Base-by-base conservation (phyloP, 176 grass and related monocot genomes). In the Triticum turgidum region DNA sequence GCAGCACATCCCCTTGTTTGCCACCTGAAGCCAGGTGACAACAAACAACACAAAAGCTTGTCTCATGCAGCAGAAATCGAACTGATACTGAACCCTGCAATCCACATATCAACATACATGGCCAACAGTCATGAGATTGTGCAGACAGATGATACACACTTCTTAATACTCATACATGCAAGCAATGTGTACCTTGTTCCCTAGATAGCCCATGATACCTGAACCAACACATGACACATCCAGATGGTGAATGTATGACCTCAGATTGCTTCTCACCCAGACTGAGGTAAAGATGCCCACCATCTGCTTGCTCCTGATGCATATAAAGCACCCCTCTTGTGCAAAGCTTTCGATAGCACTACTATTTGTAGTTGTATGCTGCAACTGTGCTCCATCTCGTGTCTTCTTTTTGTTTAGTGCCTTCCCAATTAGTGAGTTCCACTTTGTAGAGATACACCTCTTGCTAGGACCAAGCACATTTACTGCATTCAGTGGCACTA, bases 1-100 rank as follows among this genome's bases (percentile, higher is more conserved):
- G 80, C 82, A 77, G 66, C 76, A 96, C 82, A 75, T 99, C 97
- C 71, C 86, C 87, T 91, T 90, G 79, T 85, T 94, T 96, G 34
- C 88, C 92, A 41, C 97, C 97, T 24, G 97, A 99, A 91, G 94
- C 91, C 85, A 96, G 85, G 87, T 99, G 97, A 82, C 97, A 99
- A 21, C 97, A 99, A 17, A 94, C 94, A 34, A 99, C 92, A 76
- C 97, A 99, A 81, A 99, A 94, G 63, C 94, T 99, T 1, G 90
- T 91, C 76, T 91, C 88, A 56, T 90, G 94, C 82, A 99, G 63
- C 52, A 80, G 33, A 59, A 99, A 96, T 75, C 97, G 89, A 35
- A 96, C 88, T 14, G 97, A 96, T 30, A 99, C 90, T 9, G 97
- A 93, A 61, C 97, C 97, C 97, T 99, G 86, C 83, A 76, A 47